phyloP scores from a whole-genome alignment of 352 stramenopile species.

The Phytophthora citrophthora region DNA sequence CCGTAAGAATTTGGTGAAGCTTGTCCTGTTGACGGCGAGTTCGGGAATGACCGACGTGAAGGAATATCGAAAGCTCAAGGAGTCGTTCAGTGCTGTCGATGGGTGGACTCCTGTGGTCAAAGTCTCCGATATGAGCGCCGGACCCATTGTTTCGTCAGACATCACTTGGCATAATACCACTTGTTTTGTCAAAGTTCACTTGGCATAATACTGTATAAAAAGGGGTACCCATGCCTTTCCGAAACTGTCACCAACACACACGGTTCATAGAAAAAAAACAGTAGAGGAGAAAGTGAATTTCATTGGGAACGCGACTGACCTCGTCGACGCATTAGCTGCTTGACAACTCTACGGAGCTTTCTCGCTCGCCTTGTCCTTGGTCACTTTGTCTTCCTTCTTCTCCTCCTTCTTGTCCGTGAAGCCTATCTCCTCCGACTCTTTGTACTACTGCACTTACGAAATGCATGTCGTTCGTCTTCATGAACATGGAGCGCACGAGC shows the following conservation, averaged over 20 bases:
- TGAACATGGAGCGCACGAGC: conserved; percentile 96
- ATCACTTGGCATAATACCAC: conserved; percentile 3
- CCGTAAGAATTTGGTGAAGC: background rate
- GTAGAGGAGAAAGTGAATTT: conserved; percentile 25
- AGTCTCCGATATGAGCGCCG: conserved; percentile 18
- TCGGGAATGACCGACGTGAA: conserved; percentile 29
- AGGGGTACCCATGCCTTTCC: background rate
- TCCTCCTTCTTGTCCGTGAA: conserved; percentile 78
- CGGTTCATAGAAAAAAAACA: background rate
- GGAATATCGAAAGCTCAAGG: conserved; percentile 19
- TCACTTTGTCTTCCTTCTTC: conserved; percentile 58
- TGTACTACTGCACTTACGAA: conserved; percentile 97
- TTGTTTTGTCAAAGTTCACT: conserved; percentile 2
- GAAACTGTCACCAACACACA: conserved; percentile 1
- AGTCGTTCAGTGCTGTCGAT: background rate
- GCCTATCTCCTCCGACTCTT: conserved; percentile 81
- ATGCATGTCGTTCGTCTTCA: conserved; percentile 99
- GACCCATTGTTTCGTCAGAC: conserved; percentile 12
- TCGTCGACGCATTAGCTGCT: conserved; percentile 15
- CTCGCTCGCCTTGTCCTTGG: conserved; percentile 53
- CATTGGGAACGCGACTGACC: conserved; percentile 29
- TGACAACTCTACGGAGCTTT: conserved; percentile 53
- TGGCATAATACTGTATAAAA: conserved; percentile 12
- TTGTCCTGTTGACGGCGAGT: conserved; percentile 17
- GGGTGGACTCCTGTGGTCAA: conserved; percentile 8